Conservation (phyloP, 1,139 yeast species). For the Candida sojae region DNA sequence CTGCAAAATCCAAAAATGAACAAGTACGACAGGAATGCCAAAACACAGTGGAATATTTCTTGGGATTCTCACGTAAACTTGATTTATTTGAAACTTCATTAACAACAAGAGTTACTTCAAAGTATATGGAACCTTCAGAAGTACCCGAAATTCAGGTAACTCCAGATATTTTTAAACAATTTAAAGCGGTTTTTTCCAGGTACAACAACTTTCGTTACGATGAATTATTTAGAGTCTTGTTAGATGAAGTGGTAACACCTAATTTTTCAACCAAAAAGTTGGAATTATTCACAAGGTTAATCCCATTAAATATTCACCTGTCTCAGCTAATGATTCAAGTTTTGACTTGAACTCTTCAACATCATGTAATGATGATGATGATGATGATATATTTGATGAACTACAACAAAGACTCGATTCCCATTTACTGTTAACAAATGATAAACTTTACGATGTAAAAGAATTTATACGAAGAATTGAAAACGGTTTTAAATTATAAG, state of each 20-base stretch:
- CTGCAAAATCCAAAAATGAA: slow-evolving; percentile 2
- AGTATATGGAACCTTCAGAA: slow-evolving; percentile 1
- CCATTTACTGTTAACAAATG: slow-evolving; percentile 22
- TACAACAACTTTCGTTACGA: slow-evolving; percentile 10
- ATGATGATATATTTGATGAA: slow-evolving; percentile 16
- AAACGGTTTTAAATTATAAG: slow-evolving; percentile 21
- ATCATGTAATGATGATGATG: slow-evolving; percentile 13
- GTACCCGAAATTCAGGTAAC: background rate
- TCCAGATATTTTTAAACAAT: slow-evolving; percentile 5
- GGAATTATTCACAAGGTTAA: slow-evolving; percentile 16
- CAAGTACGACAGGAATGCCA: slow-evolving; percentile 1
- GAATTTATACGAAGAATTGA: slow-evolving; percentile 25
- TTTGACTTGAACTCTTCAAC: slow-evolving; percentile 13
- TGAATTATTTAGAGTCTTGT: slow-evolving; percentile 10
- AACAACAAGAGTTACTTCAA: background rate
- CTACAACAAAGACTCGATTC: slow-evolving; percentile 6
- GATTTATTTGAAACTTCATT: slow-evolving; percentile 6
- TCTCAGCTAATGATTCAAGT: slow-evolving; percentile 18
- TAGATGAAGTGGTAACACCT: slow-evolving; percentile 10
- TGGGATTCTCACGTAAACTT: slow-evolving; percentile 6
- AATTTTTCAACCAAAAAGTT: slow-evolving; percentile 12
- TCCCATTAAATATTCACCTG: slow-evolving; percentile 16
- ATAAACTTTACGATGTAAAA: slow-evolving; percentile 28
- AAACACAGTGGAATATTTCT: slow-evolving; percentile 6
- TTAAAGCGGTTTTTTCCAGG: slow-evolving; percentile 10